phyloP scores from a whole-genome alignment of 768 basidiomycete species.

The Ramaria rubella region DNA sequence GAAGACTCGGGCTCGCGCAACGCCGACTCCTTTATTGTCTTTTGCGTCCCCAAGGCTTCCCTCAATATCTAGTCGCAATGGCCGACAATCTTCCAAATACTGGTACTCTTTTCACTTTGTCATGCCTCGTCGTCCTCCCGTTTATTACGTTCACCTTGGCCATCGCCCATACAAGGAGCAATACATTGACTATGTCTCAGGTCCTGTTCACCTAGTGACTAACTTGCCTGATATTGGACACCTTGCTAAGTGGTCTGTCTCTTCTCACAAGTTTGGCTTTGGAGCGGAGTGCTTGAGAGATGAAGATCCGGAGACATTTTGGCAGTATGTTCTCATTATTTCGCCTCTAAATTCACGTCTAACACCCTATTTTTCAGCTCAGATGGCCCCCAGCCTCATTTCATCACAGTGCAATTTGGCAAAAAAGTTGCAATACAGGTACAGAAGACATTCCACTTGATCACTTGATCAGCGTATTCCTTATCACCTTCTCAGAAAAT shows the following conservation, averaged over 20 bases:
- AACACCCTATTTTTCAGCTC: constrained; percentile 39
- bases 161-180: background rate
- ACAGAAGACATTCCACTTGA: constrained; percentile 12
- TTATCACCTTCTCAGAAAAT: constrained; percentile 61
- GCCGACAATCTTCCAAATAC: constrained; percentile 6
- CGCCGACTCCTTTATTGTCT: background rate
- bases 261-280: constrained; percentile 94
- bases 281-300: constrained; percentile 90
- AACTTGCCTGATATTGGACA: constrained; percentile 68
- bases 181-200: constrained; percentile 6
- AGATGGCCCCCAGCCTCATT: constrained; percentile 96
- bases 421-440: constrained; percentile 87
- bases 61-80: background rate
- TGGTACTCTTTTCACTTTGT: background rate
- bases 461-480: background rate
- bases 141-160: background rate
- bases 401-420: constrained; percentile 90
- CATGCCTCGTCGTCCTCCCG: background rate
- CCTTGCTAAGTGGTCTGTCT: constrained; percentile 92
- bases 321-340: constrained; percentile 69
- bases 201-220: constrained; percentile 1
- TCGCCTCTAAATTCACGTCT: background rate
- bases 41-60: background rate
- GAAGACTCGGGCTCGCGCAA: background rate
- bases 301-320: constrained; percentile 86